phyloP scores from a whole-genome alignment of 345 rosid species.

The Hibiscus trionum region DNA sequence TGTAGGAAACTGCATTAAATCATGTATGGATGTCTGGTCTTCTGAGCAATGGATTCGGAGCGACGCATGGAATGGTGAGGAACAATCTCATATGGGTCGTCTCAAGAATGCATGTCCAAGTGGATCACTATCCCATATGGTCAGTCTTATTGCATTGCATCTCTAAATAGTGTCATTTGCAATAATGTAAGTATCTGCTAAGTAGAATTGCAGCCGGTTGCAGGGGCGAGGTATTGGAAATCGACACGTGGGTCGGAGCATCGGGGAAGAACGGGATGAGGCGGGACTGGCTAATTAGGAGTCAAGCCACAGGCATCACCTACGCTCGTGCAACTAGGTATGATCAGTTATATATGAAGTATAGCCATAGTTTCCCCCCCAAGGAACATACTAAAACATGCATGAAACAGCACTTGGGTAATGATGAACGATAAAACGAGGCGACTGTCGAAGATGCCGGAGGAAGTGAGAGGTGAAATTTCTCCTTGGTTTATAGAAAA shows the following conservation, averaged over 20 bases:
- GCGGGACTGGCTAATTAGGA: conserved; percentile 57
- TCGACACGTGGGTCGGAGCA: conserved; percentile 72
- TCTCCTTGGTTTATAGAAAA: conserved; percentile 60
- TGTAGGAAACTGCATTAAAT: conserved; percentile 64
- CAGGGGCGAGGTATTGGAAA: conserved; percentile 65
- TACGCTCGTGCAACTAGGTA: conserved; percentile 60
- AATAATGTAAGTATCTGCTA: not conserved
- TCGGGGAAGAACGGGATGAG: conserved; percentile 72
- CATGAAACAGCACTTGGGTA: conserved; percentile 54
- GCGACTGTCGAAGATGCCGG: conserved; percentile 60
- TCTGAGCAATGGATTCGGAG: conserved; percentile 61
- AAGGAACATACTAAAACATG: not conserved
- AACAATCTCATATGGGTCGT: conserved; percentile 76
- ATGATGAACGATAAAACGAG: conserved; percentile 71
- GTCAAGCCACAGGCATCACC: conserved; percentile 55
- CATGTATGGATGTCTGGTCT: conserved; percentile 83
- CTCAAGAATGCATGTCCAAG: conserved; percentile 53
- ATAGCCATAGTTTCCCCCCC: not conserved
- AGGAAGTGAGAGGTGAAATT: conserved; percentile 52
- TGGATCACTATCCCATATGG: conserved; percentile 64
- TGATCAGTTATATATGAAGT: conserved; percentile 14
- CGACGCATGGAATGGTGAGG: conserved; percentile 62
- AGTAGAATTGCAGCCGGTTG: conserved; percentile 7
- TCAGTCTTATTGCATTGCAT: conserved; percentile 6
- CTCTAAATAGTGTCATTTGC: not conserved